Base-by-base conservation (phyloP, 768 basidiomycete species). In the Rhodotorula babjevae region DNA sequence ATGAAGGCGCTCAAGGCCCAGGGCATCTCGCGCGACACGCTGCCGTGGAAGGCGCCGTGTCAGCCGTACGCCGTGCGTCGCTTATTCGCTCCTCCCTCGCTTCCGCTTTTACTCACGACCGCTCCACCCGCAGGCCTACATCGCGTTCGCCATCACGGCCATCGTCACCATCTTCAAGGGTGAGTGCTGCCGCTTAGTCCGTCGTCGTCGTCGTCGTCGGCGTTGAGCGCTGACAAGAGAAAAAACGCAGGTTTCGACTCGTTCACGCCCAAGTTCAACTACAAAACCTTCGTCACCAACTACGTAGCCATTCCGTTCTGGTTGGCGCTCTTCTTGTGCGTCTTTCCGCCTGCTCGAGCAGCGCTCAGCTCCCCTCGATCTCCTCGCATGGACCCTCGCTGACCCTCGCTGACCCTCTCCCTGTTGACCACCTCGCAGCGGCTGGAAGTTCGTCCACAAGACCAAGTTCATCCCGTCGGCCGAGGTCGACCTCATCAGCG, bases 11-110 rank as follows among this genome's bases (percentile, higher is more conserved):
- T 71, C 50, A 79, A 80, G 69, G 72, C 68, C 11, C 82, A 82
- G 58, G 80, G 79, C n/a, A 79, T 81, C 87, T 86, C 85, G 71
- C 84, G 86, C 46, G 80, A 79, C 68, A 74, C 77, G 53, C 76
- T 83, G 25, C 79, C 80, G 50, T 84, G 79, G 80, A 80, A 78
- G 70, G 75, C 79, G 18, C 79, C 78, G 33, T 70, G 82, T 67
- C 79, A 81, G 73, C 90, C 90, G 0, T 90, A 85, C 68, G 59
- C 63, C 11, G 36, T 36, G 36, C 36, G 36, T 36, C 36, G 36
- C n/a, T n/a, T n/a, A n/a, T n/a, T n/a, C n/a, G n/a, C n/a, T n/a
- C n/a, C n/a, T n/a, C n/a, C n/a, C n/a, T n/a, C n/a, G n/a, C n/a
- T n/a, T n/a, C n/a, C n/a, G n/a, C n/a, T n/a, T n/a, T n/a, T n/a